phyloP scores from a whole-genome alignment of 2,329 filamentous ascomycete genomes.

The Botrytis porri region DNA sequence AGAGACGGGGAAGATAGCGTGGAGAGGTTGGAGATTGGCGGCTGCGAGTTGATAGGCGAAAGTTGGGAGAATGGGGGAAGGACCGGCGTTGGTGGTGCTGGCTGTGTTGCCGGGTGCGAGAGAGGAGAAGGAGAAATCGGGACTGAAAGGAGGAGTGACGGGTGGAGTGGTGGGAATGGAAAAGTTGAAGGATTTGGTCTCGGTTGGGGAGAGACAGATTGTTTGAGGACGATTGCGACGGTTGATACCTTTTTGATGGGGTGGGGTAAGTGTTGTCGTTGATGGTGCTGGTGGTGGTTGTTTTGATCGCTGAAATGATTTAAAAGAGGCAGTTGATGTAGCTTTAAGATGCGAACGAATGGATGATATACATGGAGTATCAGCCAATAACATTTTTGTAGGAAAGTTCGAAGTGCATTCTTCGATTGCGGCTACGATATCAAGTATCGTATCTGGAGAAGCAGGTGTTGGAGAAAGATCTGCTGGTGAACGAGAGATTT shows the following conservation, averaged over 20 bases:
- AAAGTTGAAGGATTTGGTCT: background rate
- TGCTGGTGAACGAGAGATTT: background rate
- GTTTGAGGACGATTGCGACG: slow-evolving; percentile 8
- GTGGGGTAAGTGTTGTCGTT: background rate
- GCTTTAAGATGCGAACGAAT: slow-evolving; percentile 24
- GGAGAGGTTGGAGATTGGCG: slow-evolving; percentile 28
- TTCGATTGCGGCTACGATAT: slow-evolving; percentile 29
- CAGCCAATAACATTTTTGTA: slow-evolving; percentile 26
- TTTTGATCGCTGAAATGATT: background rate
- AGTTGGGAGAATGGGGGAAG: background rate
- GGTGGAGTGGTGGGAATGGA: background rate
- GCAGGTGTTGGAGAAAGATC: slow-evolving; percentile 1
- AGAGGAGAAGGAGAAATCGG: background rate
- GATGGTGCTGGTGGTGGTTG: slow-evolving; percentile 8
- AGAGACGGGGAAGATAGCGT: slow-evolving; percentile 32
- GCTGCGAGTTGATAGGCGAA: slow-evolving; percentile 1
- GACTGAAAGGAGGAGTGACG: background rate
- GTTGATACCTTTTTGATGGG: background rate
- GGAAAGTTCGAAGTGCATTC: slow-evolving; percentile 27
- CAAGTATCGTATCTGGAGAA: background rate
- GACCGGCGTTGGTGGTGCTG: background rate
- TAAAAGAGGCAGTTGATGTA: background rate
- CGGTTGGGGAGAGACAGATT: slow-evolving; percentile 14
- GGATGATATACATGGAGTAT: slow-evolving; percentile 27
- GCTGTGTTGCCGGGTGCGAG: background rate